Evolutionary conservation across 805 yeast species (phyloP).

Genomic region (Metschnikowia anglica): DNA sequence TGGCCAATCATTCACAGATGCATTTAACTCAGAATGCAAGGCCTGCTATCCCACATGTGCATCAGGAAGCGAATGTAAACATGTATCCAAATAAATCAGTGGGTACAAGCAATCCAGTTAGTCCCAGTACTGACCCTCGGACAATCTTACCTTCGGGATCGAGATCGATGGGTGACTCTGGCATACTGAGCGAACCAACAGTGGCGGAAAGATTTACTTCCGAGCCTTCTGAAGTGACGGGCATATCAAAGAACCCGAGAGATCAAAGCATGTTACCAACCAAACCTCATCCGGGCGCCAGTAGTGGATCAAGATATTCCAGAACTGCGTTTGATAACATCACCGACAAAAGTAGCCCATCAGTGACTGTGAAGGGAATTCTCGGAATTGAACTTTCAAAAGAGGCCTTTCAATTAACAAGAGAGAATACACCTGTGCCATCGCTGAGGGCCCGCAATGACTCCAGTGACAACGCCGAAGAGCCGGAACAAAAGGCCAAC

Average conservation of each 20-base stretch:
- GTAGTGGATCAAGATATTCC: slow-evolving; percentile 7
- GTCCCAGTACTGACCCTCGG: background rate
- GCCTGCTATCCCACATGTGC: background rate
- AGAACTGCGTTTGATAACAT: slow-evolving; percentile 21
- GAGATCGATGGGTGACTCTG: no score
- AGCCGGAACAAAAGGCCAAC: background rate
- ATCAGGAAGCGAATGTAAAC: background rate
- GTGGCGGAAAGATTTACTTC: no score
- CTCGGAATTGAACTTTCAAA: slow-evolving; percentile 23
- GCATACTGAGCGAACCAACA: no score
- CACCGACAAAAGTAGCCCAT: background rate
- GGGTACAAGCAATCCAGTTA: background rate
- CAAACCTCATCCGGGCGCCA: background rate
- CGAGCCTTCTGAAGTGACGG: no score
- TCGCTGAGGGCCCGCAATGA: background rate
- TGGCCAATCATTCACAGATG: background rate
- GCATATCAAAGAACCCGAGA: no score
- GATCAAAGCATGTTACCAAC: no score
- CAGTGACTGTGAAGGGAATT: slow-evolving; percentile 21
- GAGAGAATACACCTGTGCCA: slow-evolving; percentile 1
- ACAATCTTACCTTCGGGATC: no score
- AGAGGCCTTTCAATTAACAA: slow-evolving; percentile 6
- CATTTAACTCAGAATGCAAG: background rate
- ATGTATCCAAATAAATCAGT: background rate
- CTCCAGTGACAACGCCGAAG: background rate